phyloP scores from a whole-genome alignment of 225 moss, liverwort and hornwort species.

The Bryoerythrophyllum caledonicum region DNA sequence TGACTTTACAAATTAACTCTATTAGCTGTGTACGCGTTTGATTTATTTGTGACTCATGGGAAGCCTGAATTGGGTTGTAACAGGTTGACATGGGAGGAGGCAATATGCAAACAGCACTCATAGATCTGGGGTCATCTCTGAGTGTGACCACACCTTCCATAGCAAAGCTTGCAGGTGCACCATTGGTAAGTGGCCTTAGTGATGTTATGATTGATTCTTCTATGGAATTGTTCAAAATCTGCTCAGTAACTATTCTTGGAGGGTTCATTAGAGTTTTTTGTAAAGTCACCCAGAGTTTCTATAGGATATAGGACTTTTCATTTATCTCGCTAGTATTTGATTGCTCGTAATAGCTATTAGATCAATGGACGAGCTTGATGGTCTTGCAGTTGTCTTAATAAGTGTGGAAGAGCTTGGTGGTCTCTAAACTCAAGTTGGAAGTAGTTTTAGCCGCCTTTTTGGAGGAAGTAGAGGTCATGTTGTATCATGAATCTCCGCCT shows the following conservation, averaged over 20 bases:
- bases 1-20: too few relatives aligned
- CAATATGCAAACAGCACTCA: conserved; percentile 71
- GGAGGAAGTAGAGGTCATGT: too few relatives aligned
- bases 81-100: conserved; percentile 84
- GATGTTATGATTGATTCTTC: background rate
- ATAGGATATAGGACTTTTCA: too few relatives aligned
- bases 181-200: conserved; percentile 45
- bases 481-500: too few relatives aligned
- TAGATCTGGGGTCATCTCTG: conserved; percentile 91
- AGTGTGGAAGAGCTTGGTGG: too few relatives aligned
- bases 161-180: conserved; percentile 78
- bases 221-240: background rate
- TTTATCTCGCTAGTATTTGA: too few relatives aligned
- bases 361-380: too few relatives aligned
- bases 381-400: too few relatives aligned
- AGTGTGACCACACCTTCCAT: conserved; percentile 75
- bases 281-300: too few relatives aligned
- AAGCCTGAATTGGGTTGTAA: conserved; percentile 25
- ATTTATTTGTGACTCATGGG: background rate
- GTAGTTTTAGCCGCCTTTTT: too few relatives aligned
- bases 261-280: background rate
- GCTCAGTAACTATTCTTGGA: background rate
- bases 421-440: too few relatives aligned
- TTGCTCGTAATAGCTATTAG: too few relatives aligned
- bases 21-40: background rate